Conservation (phyloP, 345 rosid species). For the Euphorbia lathyris region DNA sequence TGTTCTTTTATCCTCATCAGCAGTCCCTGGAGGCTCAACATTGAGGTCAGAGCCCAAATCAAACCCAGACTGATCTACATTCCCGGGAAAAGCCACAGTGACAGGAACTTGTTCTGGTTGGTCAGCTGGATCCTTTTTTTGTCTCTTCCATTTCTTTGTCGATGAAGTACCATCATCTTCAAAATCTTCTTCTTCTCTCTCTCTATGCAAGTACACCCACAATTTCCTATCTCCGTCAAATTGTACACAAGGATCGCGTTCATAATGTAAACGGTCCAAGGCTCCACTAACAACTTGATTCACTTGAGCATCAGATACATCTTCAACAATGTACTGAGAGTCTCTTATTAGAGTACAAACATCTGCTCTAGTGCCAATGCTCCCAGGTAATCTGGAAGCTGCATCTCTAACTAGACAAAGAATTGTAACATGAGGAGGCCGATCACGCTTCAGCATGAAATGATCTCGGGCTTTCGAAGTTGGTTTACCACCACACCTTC, state of each 20-base stretch:
- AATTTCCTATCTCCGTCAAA: slow-evolving; percentile 89
- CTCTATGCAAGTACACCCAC: slow-evolving; percentile 96
- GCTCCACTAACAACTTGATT: slow-evolving; percentile 99
- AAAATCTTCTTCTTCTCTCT: slow-evolving; percentile 99
- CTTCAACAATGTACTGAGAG: slow-evolving; percentile 88
- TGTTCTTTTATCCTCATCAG: slow-evolving; percentile 43
- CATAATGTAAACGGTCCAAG: slow-evolving; percentile 96
- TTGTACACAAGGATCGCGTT: slow-evolving; percentile 98
- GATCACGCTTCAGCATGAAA: slow-evolving; percentile 98
- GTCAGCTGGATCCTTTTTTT: slow-evolving; percentile 81
- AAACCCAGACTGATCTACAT: slow-evolving; percentile 56
- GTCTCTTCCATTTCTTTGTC: slow-evolving; percentile 99
- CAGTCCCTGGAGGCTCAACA: slow-evolving; percentile 45
- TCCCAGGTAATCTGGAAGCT: slow-evolving; percentile 93
- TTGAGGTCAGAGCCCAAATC: slow-evolving; percentile 71
- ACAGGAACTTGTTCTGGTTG: slow-evolving; percentile 73
- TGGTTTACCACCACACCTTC: slow-evolving; percentile 99
- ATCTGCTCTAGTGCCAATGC: slow-evolving; percentile 99
- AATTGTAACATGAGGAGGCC: slow-evolving; percentile 98
- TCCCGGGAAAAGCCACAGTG: slow-evolving; percentile 56
- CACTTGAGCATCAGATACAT: slow-evolving; percentile 87
- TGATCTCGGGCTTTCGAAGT: slow-evolving; percentile 99
- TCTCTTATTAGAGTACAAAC: slow-evolving; percentile 96
- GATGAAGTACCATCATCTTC: slow-evolving; percentile 99
- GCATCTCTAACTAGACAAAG: slow-evolving; percentile 99